Conservation (phyloP, 768 basidiomycete genomes). For the Russula compacta region DNA sequence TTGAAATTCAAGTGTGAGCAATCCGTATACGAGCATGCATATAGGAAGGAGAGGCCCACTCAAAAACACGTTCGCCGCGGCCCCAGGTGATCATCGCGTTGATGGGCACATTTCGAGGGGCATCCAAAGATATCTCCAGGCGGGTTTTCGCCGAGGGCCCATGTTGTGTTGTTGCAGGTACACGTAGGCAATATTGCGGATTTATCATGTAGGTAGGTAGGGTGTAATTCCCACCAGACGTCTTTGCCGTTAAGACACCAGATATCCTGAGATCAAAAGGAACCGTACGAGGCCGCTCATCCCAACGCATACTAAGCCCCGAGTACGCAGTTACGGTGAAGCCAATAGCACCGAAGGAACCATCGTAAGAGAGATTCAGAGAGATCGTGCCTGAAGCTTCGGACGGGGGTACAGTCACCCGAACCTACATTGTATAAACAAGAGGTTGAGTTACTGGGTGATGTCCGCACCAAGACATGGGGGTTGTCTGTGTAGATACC, state of each 20-base stretch:
- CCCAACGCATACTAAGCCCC: constrained; percentile 25
- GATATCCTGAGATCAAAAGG: constrained; percentile 31
- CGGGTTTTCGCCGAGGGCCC: constrained; percentile 29
- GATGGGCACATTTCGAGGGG: constrained; percentile 57
- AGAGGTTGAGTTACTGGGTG: too few species aligned
- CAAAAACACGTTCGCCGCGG: constrained; percentile 59
- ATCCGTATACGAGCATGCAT: background rate
- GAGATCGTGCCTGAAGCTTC: constrained; percentile 33
- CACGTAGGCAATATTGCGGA: constrained; percentile 71
- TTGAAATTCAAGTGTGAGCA: background rate
- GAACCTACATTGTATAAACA: constrained; percentile 16
- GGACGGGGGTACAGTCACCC: constrained; percentile 8
- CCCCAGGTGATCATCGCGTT: constrained; percentile 72
- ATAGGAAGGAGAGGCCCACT: constrained; percentile 43
- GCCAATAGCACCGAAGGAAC: constrained; percentile 46
- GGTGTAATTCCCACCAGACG: constrained; percentile 76
- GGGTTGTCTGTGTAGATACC: constrained; percentile 19
- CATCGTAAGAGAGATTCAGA: constrained; percentile 63
- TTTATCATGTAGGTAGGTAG: constrained; percentile 81
- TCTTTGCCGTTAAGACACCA: constrained; percentile 55
- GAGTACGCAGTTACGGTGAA: constrained; percentile 64
- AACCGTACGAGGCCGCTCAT: constrained; percentile 14
- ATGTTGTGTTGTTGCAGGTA: constrained; percentile 31
- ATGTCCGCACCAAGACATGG: constrained; percentile 12
- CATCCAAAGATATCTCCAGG: constrained; percentile 40